Evolutionary conservation across 1,284 basidiomycete species (phyloP).

Genomic region (Quambalaria eucalypti): DNA sequence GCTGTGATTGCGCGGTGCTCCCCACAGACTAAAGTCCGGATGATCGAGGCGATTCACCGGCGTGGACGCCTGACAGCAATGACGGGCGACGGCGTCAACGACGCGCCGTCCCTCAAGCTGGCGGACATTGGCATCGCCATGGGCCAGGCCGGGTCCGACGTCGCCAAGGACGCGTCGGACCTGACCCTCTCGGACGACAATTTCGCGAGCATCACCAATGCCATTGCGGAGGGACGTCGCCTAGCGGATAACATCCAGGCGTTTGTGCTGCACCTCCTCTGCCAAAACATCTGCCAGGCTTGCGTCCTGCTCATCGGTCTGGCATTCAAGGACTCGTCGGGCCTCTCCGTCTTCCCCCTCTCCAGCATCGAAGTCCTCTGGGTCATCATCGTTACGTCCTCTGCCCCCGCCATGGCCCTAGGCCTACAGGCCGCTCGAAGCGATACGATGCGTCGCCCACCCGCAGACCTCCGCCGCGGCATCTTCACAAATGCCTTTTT

Average conservation of each 20-base stretch:
- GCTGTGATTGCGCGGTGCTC: slow-evolving; percentile 58
- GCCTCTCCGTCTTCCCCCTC: slow-evolving; percentile 60
- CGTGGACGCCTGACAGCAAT: slow-evolving; percentile 39
- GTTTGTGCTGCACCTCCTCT: slow-evolving; percentile 48
- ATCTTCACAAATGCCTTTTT: slow-evolving; percentile 45
- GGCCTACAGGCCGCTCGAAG: slow-evolving; percentile 54
- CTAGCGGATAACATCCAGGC: slow-evolving; percentile 49
- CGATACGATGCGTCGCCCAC: slow-evolving; percentile 58
- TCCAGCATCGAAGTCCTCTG: slow-evolving; percentile 60
- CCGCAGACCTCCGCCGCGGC: slow-evolving; percentile 38
- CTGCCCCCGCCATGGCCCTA: slow-evolving; percentile 48
- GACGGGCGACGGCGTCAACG: slow-evolving; percentile 47
- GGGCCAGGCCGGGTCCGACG: slow-evolving; percentile 40
- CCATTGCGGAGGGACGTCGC: slow-evolving; percentile 59
- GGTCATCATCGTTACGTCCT: slow-evolving; percentile 45
- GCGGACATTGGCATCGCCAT: slow-evolving; percentile 45
- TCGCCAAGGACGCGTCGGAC: slow-evolving; percentile 53
- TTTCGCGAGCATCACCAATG: slow-evolving; percentile 62
- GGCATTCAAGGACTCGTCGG: slow-evolving; percentile 57
- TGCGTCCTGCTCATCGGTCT: slow-evolving; percentile 55
- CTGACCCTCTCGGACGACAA: slow-evolving; percentile 65
- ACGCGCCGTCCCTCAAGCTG: slow-evolving; percentile 45
- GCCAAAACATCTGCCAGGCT: slow-evolving; percentile 44
- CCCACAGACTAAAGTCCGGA: slow-evolving; percentile 51
- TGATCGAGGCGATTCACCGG: slow-evolving; percentile 57